Evolutionary conservation across 2,329 filamentous ascomycete species (phyloP).

Genomic region (Emergomyces pasteurianus): DNA sequence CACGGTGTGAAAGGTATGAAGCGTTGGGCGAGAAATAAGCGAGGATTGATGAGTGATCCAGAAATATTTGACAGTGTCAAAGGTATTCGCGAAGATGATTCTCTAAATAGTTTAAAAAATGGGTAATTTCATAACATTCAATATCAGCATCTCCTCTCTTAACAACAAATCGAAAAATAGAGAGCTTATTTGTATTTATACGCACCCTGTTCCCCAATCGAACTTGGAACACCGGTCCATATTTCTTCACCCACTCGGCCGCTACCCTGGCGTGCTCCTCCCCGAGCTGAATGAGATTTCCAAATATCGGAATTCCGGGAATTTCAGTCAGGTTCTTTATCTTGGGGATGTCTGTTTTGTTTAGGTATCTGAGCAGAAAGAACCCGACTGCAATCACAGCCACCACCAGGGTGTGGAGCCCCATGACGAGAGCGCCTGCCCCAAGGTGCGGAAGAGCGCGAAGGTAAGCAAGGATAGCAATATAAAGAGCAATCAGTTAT

Average conservation of each 20-base stretch:
- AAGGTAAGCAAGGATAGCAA: no score
- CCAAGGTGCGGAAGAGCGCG: no score
- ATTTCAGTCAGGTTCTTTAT: constrained; percentile 52
- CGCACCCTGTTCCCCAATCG: constrained; percentile 54
- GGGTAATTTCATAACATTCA: not conserved
- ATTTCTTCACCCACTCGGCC: constrained; percentile 47
- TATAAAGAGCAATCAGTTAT: no score
- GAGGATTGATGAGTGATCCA: constrained; percentile 72
- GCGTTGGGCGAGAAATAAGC: constrained; percentile 62
- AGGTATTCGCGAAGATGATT: constrained; percentile 67
- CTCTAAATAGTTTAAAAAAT: constrained; percentile 34
- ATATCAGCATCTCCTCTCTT: not conserved
- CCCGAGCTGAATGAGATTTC: constrained; percentile 51
- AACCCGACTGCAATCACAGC: constrained; percentile 26
- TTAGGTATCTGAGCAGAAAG: constrained; percentile 31
- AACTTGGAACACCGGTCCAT: constrained; percentile 54
- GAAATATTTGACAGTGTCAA: constrained; percentile 57
- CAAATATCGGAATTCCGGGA: constrained; percentile 50
- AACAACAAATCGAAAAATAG: no score
- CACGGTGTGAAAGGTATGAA: constrained; percentile 72
- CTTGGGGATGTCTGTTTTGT: constrained; percentile 45
- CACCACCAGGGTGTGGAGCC: constrained; percentile 12
- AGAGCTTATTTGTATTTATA: not conserved
- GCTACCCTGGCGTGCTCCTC: constrained; percentile 44
- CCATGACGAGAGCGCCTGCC: constrained; percentile 7